These are phyloP conservation scores for Ascochyta viciae-villosae DNA, from an alignment of 2,329 filamentous ascomycete species.

Conservation along the genomic window DNA sequence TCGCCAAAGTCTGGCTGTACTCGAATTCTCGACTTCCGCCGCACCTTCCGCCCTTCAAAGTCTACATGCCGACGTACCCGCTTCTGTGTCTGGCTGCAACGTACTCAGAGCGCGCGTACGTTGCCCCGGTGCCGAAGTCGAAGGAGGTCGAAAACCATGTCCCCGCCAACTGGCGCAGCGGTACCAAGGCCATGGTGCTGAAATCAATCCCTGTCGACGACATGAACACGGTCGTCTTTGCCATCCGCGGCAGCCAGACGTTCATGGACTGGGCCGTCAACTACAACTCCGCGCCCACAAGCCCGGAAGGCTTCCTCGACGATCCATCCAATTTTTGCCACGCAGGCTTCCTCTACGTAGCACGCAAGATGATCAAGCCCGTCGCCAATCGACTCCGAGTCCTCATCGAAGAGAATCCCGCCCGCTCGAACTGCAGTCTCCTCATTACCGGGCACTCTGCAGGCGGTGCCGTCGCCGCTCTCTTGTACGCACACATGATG, in stretches of 20 bases:
- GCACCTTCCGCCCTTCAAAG: slow-evolving; percentile 69
- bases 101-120: slow-evolving; percentile 79
- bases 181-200: slow-evolving; percentile 86
- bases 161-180: slow-evolving; percentile 72
- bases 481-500: slow-evolving; percentile 85
- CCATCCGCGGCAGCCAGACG: slow-evolving; percentile 79
- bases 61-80: slow-evolving; percentile 79
- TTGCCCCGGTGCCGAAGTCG: slow-evolving; percentile 58
- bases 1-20: slow-evolving; percentile 80
- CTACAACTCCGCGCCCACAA: slow-evolving; percentile 70
- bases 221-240: slow-evolving; percentile 80
- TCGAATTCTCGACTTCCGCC: slow-evolving; percentile 76
- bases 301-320: slow-evolving; percentile 75
- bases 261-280: slow-evolving; percentile 91
- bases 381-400: slow-evolving; percentile 74
- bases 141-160: slow-evolving; percentile 73
- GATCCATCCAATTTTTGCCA: slow-evolving; percentile 81
- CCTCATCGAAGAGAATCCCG: slow-evolving; percentile 75
- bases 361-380: slow-evolving; percentile 75
- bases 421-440: slow-evolving; percentile 69
- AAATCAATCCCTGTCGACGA: slow-evolving; percentile 81
- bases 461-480: slow-evolving; percentile 80
- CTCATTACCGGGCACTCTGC: slow-evolving; percentile 88
- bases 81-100: slow-evolving; percentile 79
- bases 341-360: slow-evolving; percentile 78